A percentile compares a stretch with the other conserved stretches of the same genome.
phyloP scores from a whole-genome alignment of 2,329 filamentous ascomycete species.

The Thielaviopsis cerberus region DNA sequence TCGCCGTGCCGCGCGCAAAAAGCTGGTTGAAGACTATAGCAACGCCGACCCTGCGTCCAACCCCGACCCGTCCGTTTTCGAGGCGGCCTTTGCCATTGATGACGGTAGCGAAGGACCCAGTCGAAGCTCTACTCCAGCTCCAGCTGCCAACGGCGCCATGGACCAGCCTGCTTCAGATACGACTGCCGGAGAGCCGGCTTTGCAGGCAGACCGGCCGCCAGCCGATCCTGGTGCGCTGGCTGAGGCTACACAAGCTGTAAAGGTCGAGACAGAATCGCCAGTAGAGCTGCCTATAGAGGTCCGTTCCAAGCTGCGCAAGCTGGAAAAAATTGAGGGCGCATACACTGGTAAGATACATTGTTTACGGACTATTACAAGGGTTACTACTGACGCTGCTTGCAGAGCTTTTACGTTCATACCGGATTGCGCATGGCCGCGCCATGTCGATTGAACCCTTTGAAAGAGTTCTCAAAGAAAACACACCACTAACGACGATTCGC shows the following conservation, averaged over 20 bases:
- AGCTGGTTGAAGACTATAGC: conserved; percentile 14
- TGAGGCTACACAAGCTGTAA: conserved; percentile 10
- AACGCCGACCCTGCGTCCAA: conserved; percentile 27
- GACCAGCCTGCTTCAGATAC: background rate
- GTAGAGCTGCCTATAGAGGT: conserved; percentile 56
- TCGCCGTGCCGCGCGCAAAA: conserved; percentile 22
- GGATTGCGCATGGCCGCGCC: conserved; percentile 72
- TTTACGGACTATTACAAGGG: background rate
- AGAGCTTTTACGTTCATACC: conserved; percentile 84
- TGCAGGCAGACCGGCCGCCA: conserved; percentile 13
- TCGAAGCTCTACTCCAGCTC: conserved; percentile 26
- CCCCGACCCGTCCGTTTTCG: conserved; percentile 74
- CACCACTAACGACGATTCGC: conserved; percentile 69
- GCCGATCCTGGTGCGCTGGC: conserved; percentile 10
- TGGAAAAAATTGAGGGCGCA: conserved; percentile 77
- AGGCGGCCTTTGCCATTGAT: conserved; percentile 69
- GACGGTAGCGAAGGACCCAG: conserved; percentile 43
- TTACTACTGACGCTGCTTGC: background rate
- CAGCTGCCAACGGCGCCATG: background rate
- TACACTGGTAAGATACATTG: conserved; percentile 52
- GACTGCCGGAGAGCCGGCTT: background rate
- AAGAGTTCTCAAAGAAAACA: conserved; percentile 75
- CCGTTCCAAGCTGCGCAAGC: conserved; percentile 54
- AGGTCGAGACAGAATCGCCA: conserved; percentile 12
- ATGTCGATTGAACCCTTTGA: conserved; percentile 87